Percentiles rank a stretch among this genome's conserved stretches.
phyloP scores from a whole-genome alignment of 2,329 filamentous ascomycete species.

The Scolecobasidium constrictum region DNA sequence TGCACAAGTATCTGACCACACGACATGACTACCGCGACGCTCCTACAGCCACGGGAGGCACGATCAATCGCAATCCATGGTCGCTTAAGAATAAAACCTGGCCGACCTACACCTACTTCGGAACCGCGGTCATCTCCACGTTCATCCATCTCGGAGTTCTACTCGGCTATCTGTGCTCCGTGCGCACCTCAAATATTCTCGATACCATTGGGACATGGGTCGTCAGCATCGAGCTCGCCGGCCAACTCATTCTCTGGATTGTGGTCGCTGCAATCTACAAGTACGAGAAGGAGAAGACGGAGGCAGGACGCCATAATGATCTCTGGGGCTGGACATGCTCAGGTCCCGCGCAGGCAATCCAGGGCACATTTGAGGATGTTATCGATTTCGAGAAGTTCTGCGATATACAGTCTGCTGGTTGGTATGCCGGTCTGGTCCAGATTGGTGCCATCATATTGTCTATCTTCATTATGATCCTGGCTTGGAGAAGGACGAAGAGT shows the following conservation, averaged over 20 bases:
- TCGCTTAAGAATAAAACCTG: conserved; percentile 23
- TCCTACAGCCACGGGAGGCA: conserved; percentile 11
- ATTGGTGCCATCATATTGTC: conserved; percentile 20
- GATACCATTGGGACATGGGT: conserved; percentile 20
- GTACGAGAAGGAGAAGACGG: conserved; percentile 21
- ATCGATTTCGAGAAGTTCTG: conserved; percentile 27
- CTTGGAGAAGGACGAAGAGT: conserved; percentile 16
- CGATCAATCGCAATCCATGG: conserved; percentile 26
- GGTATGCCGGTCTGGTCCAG: conserved; percentile 25
- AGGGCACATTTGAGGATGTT: conserved; percentile 23
- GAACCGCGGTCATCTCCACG: conserved; percentile 19
- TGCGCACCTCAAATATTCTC: conserved; percentile 23
- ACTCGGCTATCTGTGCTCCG: conserved; percentile 20
- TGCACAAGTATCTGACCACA: conserved; percentile 27
- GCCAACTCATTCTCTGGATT: conserved; percentile 26
- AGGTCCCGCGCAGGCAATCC: conserved; percentile 22
- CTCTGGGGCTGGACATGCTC: conserved; percentile 33
- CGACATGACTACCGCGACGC: conserved; percentile 18
- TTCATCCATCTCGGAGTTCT: conserved; percentile 25
- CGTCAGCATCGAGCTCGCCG: conserved; percentile 18
- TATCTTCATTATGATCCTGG: conserved; percentile 20
- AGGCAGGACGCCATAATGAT: conserved; percentile 23
- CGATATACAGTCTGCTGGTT: conserved; percentile 24
- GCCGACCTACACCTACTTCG: conserved; percentile 31
- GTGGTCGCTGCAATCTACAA: conserved; percentile 24